Conservation (phyloP, 805 yeast genomes). For the Wickerhamiella azymoides region DNA sequence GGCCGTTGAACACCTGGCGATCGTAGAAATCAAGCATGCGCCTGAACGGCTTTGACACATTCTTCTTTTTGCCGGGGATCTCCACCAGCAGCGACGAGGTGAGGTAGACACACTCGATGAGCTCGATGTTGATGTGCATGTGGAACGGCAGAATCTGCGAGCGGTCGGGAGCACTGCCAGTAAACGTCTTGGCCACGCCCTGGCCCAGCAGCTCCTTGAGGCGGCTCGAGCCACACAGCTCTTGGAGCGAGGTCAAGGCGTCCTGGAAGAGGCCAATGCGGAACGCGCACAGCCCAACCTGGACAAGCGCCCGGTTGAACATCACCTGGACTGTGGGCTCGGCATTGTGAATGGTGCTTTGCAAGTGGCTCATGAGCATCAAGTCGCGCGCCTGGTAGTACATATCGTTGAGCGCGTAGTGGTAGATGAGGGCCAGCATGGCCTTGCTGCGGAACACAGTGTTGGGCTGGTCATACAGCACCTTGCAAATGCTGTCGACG, state of each 20-base stretch:
- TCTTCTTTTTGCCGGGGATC: slow-evolving; percentile 67
- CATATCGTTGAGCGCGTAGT: slow-evolving; percentile 77
- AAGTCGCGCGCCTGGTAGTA: slow-evolving; percentile 78
- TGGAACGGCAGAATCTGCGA: slow-evolving; percentile 91
- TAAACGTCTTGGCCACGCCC: slow-evolving; percentile 54
- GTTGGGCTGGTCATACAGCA: slow-evolving; percentile 53
- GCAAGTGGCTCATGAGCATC: slow-evolving; percentile 74
- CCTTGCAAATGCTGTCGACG: slow-evolving; percentile 49
- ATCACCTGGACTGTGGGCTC: slow-evolving; percentile 80
- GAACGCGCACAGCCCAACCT: slow-evolving; percentile 92
- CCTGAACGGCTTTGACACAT: slow-evolving; percentile 71
- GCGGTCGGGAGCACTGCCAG: slow-evolving; percentile 32
- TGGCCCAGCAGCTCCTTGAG: slow-evolving; percentile 90
- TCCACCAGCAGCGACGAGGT: slow-evolving; percentile 82
- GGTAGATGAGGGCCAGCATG: slow-evolving; percentile 72
- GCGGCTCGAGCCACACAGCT: slow-evolving; percentile 72
- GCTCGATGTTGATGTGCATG: slow-evolving; percentile 92
- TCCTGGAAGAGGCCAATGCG: slow-evolving; percentile 75
- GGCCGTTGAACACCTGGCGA: slow-evolving; percentile 90
- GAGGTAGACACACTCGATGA: slow-evolving; percentile 85
- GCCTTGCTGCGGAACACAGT: slow-evolving; percentile 68
- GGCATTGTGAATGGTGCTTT: slow-evolving; percentile 66
- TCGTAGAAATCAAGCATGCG: slow-evolving; percentile 85
- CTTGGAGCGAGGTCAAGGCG: slow-evolving; percentile 74
- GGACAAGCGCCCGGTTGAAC: slow-evolving; percentile 90